phyloP scores from a whole-genome alignment of 83 land plant species.

The Diphasiastrum complanatum region DNA sequence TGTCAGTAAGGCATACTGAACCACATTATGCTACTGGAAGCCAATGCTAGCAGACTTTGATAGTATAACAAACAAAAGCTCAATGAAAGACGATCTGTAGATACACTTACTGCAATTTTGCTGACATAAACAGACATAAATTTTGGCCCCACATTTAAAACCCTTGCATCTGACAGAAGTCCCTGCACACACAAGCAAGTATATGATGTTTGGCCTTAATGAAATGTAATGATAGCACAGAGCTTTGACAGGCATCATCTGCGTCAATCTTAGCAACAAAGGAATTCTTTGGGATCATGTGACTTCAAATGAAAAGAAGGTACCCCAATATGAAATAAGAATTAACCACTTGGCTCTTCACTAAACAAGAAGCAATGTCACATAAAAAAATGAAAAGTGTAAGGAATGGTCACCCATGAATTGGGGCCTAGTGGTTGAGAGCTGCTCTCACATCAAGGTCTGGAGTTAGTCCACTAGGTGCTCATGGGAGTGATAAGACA shows the following conservation, averaged over 20 bases:
- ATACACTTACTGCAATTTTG: constrained; percentile 58
- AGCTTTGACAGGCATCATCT: not conserved
- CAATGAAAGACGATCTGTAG: constrained; percentile 1
- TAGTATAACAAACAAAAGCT: not conserved
- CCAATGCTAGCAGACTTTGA: not conserved
- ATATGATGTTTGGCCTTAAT: not conserved
- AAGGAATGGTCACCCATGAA: too few species aligned
- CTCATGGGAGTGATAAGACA: too few species aligned
- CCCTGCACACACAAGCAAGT: constrained; percentile 38
- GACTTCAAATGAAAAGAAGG: too few species aligned
- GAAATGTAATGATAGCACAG: not conserved
- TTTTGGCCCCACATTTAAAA: constrained; percentile 80
- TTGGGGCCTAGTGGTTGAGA: too few species aligned
- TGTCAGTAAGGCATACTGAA: not conserved
- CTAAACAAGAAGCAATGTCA: too few species aligned
- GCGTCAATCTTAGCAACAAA: too few species aligned
- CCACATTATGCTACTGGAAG: not conserved
- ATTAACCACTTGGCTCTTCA: too few species aligned
- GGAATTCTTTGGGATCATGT: too few species aligned
- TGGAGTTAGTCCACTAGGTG: too few species aligned
- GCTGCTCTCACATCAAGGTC: too few species aligned
- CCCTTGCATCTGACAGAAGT: constrained; percentile 79
- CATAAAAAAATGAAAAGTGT: too few species aligned
- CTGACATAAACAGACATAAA: constrained; percentile 88
- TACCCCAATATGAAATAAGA: too few species aligned